These are phyloP conservation scores for Hygrophila difformis DNA, from an alignment of 257 asterid species.

Conservation along the genomic window DNA sequence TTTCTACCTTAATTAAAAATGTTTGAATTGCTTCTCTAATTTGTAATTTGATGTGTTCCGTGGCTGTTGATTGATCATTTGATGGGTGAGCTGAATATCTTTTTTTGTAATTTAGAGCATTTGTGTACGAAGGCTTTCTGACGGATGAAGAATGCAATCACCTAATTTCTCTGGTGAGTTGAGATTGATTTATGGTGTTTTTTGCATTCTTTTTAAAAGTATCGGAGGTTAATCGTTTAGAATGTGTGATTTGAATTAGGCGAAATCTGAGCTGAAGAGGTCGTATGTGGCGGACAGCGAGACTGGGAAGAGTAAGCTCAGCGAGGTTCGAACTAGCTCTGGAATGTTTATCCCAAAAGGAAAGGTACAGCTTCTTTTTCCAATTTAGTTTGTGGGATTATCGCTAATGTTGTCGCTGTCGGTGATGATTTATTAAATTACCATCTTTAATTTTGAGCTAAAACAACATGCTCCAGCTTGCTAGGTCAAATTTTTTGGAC, in stretches of 20 bases:
- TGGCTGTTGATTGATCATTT: constrained; percentile 3
- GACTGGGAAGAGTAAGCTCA: constrained; percentile 66
- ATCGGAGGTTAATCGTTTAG: constrained; percentile 7
- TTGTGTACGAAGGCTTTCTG: constrained; percentile 82
- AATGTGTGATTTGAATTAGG: constrained; percentile 34
- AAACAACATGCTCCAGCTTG: neutral
- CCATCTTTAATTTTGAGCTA: neutral
- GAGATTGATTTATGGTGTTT: constrained; percentile 2
- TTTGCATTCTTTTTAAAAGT: neutral
- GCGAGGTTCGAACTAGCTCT: constrained; percentile 92
- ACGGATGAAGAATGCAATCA: constrained; percentile 90
- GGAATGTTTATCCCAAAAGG: constrained; percentile 83
- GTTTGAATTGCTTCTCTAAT: neutral
- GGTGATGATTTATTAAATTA: constrained; percentile 8
- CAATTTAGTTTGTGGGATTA: constrained; percentile 6
- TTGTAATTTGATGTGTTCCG: constrained; percentile 5
- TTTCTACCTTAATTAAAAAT: neutral
- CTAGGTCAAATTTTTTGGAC: too few relatives aligned
- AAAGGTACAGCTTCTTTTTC: constrained; percentile 49
- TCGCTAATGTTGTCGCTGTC: too few relatives aligned
- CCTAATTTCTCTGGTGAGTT: constrained; percentile 72
- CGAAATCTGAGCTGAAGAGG: constrained; percentile 83
- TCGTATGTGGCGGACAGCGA: constrained; percentile 80
- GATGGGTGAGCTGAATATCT: too few relatives aligned
- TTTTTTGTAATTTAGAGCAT: constrained; percentile 47